Percentiles rank a stretch among this genome's conserved stretches.
Conservation (phyloP, 352 stramenopile species). For the Aphanomyces stellatus region DNA sequence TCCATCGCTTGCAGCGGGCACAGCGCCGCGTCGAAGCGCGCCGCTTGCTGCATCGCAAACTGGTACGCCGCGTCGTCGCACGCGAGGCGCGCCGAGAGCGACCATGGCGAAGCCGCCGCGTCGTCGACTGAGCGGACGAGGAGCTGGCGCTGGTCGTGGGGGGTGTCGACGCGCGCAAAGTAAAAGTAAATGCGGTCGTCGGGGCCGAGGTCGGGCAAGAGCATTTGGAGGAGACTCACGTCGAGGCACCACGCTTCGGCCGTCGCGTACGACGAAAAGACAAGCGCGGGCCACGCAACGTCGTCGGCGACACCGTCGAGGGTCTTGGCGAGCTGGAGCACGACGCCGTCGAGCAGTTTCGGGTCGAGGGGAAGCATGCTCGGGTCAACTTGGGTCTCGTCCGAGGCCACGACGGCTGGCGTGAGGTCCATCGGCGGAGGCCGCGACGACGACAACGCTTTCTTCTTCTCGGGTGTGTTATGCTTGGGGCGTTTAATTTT, state of each 20-base stretch:
- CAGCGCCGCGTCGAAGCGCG: neutral
- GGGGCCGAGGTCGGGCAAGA: neutral
- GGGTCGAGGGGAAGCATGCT: neutral
- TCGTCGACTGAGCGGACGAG: neutral
- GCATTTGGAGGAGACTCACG: neutral
- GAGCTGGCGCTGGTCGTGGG: neutral
- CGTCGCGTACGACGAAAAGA: neutral
- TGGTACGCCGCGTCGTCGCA: neutral
- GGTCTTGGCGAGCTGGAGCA: neutral
- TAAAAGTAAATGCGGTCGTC: neutral
- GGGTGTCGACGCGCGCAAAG: neutral
- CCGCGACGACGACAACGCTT: neutral
- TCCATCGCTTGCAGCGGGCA: neutral
- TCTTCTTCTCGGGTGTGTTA: no score
- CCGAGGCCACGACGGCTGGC: neutral
- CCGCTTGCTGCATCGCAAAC: slow-evolving; percentile 4
- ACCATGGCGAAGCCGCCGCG: neutral
- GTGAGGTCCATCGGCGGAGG: neutral
- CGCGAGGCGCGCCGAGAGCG: neutral
- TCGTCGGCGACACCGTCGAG: neutral
- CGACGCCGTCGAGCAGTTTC: neutral
- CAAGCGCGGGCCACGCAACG: neutral
- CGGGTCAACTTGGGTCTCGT: neutral
- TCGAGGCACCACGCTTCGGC: neutral
- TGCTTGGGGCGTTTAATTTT: no score